Evolutionary conservation across 192 early-diverging fungal genomes (phyloP).

Genomic region (Lobosporangium transversale): DNA sequence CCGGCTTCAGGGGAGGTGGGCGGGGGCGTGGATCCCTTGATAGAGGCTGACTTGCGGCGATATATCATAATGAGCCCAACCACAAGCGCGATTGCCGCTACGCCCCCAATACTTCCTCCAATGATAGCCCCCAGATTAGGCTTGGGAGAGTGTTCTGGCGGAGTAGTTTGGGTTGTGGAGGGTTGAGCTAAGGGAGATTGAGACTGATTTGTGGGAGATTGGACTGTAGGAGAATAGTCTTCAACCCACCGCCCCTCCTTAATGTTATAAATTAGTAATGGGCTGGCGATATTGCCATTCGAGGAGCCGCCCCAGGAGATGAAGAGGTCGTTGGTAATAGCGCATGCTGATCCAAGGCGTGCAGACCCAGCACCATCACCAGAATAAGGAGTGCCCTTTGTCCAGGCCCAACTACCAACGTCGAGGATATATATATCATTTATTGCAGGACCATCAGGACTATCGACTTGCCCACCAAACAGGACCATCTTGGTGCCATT

Average conservation of each 20-base stretch:
- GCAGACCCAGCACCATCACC: neutral
- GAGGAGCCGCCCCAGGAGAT: slow-evolving; percentile 2
- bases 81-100: neutral
- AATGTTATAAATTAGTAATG: no score
- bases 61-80: neutral
- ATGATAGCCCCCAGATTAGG: neutral
- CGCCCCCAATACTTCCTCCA: neutral
- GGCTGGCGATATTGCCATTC: no score
- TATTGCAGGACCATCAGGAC: neutral
- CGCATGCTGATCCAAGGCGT: neutral
- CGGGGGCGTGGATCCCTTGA: no score
- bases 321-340: neutral
- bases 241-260: no score
- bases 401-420: neutral
- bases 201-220: no score
- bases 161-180: neutral
- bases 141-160: neutral
- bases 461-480: neutral
- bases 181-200: neutral
- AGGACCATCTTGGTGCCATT: slow-evolving; percentile 3
- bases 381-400: neutral
- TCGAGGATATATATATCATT: slow-evolving; percentile 7
- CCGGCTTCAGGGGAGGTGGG: no score
- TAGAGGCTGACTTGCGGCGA: no score
- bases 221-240: no score